Evolutionary conservation across 2,329 filamentous ascomycete genomes (phyloP), one percentile per base, ranked within the genome.

Genomic region (Fusarium piperis): DNA sequence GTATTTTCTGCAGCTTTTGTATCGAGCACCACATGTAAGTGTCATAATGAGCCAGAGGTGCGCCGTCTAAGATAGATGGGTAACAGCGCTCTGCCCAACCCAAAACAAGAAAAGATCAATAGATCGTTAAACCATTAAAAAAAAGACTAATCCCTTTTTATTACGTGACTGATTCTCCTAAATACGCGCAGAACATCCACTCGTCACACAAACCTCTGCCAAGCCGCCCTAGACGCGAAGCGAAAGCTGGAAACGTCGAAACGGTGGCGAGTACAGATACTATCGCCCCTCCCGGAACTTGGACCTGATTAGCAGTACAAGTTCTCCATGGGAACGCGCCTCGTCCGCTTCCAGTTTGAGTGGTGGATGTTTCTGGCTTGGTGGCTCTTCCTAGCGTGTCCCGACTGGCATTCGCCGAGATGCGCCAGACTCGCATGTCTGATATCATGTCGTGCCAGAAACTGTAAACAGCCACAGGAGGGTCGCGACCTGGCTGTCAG

Each of bases 341-440:
- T 36, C 33, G 51, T 55, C 20, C 32, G 30, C 30, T 52, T 59
- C 57, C 9, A 26, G 57, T 23, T 12, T 20, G 26, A 2, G 26
- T 9, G 11, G n/a, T n/a, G 15, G 26, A 58, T 41, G 36, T n/a
- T 58, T 58, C 56, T 59, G 56, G 56, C 56, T 46, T 59, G 56
- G 56, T 33, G 56, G 56, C 56, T 46, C 26, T 10, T 13, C 13
- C 32, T 38, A 28, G 41, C 20, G 39, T 16, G 30, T 4, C 20
- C 3, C 32, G 18, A 30, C 57, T 59, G 57, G 57, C 16, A 59
- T 59, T 41, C 20, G 56, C 56, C 56, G 39, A 59, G 39, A 23
- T 32, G 20, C 15, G 10, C 6, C 7, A 26, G 39, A 18, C 30
- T 46, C 28, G 44, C 57, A 23, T 15, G 57, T 59, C 57, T 59